A percentile compares a stretch with the other conserved stretches of the same genome.
phyloP scores from a whole-genome alignment of 2,329 filamentous ascomycete species.

The Aspergillus neoniger region DNA sequence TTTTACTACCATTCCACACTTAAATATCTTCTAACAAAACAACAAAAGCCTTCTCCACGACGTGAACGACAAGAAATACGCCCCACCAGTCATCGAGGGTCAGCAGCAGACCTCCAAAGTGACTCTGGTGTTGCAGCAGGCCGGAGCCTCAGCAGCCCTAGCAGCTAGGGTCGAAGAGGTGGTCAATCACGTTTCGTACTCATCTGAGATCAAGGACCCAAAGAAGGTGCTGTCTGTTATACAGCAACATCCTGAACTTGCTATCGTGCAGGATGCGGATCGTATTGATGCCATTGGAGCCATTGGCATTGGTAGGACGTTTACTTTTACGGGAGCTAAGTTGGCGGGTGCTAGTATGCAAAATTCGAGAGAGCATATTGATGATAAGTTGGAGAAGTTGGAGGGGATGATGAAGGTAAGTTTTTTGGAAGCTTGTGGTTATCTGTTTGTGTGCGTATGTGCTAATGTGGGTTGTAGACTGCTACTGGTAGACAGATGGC shows the following conservation, averaged over 20 bases:
- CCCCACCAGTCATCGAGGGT: neutral
- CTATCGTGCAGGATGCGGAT: conserved; percentile 12
- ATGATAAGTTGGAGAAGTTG: conserved; percentile 9
- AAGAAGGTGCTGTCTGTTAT: neutral
- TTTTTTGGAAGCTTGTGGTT: neutral
- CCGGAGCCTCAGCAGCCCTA: neutral
- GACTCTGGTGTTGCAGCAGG: conserved; percentile 6
- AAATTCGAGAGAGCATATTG: conserved; percentile 2
- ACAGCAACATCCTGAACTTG: conserved; percentile 7
- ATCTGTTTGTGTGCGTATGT: neutral
- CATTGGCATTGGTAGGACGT: conserved; percentile 7
- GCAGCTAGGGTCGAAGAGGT: conserved; percentile 10
- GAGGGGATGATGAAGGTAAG: conserved; percentile 8
- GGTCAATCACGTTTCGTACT: conserved; percentile 20
- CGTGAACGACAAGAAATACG: conserved; percentile 19
- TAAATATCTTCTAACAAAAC: neutral
- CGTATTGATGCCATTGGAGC: conserved; percentile 13
- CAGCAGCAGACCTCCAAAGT: conserved; percentile 3
- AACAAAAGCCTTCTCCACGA: conserved; percentile 15
- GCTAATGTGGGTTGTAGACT: neutral
- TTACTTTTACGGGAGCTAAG: conserved; percentile 3
- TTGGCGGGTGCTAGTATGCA: conserved; percentile 3
- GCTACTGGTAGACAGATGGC: neutral
- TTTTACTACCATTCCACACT: neutral
- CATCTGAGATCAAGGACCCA: conserved; percentile 14